A percentile compares a stretch with the other conserved stretches of the same genome.
These are phyloP conservation scores for Farysia itapuensis DNA, from an alignment of 1,284 basidiomycete genomes.

Conservation along the genomic window DNA sequence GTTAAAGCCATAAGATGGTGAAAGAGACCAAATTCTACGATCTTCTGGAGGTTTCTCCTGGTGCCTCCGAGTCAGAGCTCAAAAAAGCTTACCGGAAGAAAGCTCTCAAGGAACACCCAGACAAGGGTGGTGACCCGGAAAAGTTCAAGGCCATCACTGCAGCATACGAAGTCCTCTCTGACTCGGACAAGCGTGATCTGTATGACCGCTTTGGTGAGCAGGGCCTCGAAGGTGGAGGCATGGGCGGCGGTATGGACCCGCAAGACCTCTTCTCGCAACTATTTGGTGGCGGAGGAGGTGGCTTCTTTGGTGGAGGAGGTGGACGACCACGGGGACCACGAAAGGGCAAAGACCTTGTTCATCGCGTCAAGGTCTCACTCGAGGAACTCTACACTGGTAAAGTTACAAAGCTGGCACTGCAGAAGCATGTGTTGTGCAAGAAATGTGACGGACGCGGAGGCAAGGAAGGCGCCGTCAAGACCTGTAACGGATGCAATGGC, in stretches of 20 bases:
- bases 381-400: conserved; percentile 99
- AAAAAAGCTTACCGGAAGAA: conserved; percentile 56
- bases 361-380: conserved; percentile 90
- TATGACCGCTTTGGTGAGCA: conserved; percentile 95
- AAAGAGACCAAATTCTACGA: conserved; percentile 57
- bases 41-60: conserved; percentile 51
- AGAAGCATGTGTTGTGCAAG: conserved; percentile 88
- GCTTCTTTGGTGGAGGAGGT: conserved; percentile 67
- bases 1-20: too few species aligned
- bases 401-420: conserved; percentile 94
- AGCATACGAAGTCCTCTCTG: conserved; percentile 93
- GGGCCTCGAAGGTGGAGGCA: conserved; percentile 70
- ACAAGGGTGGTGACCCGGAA: conserved; percentile 94
- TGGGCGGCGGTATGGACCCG: conserved; percentile 88
- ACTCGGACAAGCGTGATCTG: conserved; percentile 70
- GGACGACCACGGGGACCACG: conserved; percentile 76
- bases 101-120: conserved; percentile 70
- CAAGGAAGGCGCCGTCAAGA: conserved; percentile 89
- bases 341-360: conserved; percentile 96
- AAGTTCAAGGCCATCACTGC: conserved; percentile 96
- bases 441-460: conserved; percentile 96
- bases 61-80: conserved; percentile 51
- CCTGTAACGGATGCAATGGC: conserved; percentile 79
- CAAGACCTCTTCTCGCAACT: conserved; percentile 97
- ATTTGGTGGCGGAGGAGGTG: conserved; percentile 73